A percentile compares a stretch with the other conserved stretches of the same genome.
These are phyloP conservation scores for Aspergillus ochraceoroseus DNA, from an alignment of 2,329 filamentous ascomycete genomes.

Conservation along the genomic window DNA sequence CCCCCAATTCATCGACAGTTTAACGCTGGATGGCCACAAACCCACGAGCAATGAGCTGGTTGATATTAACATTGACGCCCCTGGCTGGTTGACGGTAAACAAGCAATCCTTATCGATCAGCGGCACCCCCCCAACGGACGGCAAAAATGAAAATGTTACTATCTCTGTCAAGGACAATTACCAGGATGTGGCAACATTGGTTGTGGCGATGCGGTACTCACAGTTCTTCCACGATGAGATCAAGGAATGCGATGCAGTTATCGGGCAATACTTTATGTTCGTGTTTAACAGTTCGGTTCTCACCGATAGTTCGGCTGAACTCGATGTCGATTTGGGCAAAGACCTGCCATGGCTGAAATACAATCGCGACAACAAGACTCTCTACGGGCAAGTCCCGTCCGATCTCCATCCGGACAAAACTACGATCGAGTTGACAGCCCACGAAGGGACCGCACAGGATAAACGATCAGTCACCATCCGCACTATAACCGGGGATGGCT, in stretches of 20 bases:
- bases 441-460: conserved; percentile 37
- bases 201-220: conserved; percentile 46
- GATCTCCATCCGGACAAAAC: conserved; percentile 38
- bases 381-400: conserved; percentile 49
- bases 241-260: conserved; percentile 45
- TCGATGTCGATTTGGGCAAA: conserved; percentile 44
- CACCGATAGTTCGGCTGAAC: conserved; percentile 36
- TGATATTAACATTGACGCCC: conserved; percentile 52
- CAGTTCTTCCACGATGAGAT: conserved; percentile 45
- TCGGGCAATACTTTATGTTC: conserved; percentile 49
- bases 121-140: conserved; percentile 59
- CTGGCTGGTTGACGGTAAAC: conserved; percentile 67
- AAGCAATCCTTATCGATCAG: conserved; percentile 55
- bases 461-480: conserved; percentile 45
- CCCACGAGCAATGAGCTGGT: conserved; percentile 50
- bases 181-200: conserved; percentile 55
- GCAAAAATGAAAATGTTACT: conserved; percentile 58
- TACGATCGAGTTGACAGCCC: conserved; percentile 44
- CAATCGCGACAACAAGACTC: conserved; percentile 41
- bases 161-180: conserved; percentile 58
- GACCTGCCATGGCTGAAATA: conserved; percentile 50
- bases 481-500: conserved; percentile 23
- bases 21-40: conserved; percentile 56
- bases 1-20: conserved; percentile 46
- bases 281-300: conserved; percentile 45